These are phyloP conservation scores for Beauveria sp. DNA, from an alignment of 2,329 filamentous ascomycete species.

Conservation along the genomic window DNA sequence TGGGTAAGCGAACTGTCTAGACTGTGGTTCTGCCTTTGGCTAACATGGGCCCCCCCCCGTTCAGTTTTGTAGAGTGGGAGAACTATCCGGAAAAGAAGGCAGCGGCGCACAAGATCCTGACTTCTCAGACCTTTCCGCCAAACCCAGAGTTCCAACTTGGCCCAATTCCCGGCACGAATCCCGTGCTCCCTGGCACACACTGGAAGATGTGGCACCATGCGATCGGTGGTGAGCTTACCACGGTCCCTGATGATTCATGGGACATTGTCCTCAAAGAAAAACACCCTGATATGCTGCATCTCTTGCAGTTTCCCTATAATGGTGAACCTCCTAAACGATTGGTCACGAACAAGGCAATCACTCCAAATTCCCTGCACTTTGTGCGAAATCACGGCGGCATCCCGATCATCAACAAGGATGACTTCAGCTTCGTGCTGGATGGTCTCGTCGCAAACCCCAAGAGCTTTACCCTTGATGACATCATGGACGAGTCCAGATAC, in stretches of 20 bases:
- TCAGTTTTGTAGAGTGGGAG: slow-evolving; percentile 61
- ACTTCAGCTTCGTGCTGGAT: slow-evolving; percentile 47
- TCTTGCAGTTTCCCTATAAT: slow-evolving; percentile 58
- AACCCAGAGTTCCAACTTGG: slow-evolving; percentile 49
- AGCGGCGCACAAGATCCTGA: slow-evolving; percentile 44
- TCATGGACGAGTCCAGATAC: slow-evolving; percentile 53
- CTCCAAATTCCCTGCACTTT: slow-evolving; percentile 51
- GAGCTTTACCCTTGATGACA: slow-evolving; percentile 48
- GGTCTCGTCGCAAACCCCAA: slow-evolving; percentile 54
- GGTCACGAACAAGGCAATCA: slow-evolving; percentile 47
- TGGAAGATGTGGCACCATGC: slow-evolving; percentile 55
- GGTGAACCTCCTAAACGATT: slow-evolving; percentile 54
- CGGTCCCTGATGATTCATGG: slow-evolving; percentile 53
- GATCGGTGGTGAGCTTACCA: slow-evolving; percentile 28
- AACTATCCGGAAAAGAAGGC: slow-evolving; percentile 61
- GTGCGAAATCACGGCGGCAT: slow-evolving; percentile 68
- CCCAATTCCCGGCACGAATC: slow-evolving; percentile 49
- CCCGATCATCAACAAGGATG: slow-evolving; percentile 52
- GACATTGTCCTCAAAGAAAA: slow-evolving; percentile 48
- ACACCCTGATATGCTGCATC: slow-evolving; percentile 51
- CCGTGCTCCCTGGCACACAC: slow-evolving; percentile 45
- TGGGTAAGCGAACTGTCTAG: slow-evolving; percentile 18
- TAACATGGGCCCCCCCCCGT: too few species aligned
- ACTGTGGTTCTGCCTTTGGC: neutral
- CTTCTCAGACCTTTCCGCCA: slow-evolving; percentile 22